phyloP scores from a whole-genome alignment of 179 eudicot species.

The Carnegiea gigantea region DNA sequence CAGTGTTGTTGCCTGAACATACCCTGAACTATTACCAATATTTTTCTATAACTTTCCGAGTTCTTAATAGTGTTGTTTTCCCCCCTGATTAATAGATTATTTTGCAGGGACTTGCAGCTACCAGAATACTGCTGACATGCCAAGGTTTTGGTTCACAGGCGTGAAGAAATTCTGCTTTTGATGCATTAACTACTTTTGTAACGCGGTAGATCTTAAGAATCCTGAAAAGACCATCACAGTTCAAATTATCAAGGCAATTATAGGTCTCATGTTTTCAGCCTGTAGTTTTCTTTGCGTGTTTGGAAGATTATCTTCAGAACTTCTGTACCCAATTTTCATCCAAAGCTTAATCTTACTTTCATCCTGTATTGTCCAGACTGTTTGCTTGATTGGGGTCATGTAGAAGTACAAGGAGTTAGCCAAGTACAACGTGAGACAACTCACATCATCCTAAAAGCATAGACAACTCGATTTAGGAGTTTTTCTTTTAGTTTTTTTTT shows the following conservation, averaged over 20 bases:
- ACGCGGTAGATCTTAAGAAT: conserved; percentile 81
- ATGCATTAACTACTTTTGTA: too few species aligned
- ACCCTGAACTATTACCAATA: neutral
- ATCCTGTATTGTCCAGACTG: conserved; percentile 55
- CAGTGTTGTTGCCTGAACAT: neutral
- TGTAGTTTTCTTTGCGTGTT: neutral
- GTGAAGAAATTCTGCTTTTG: neutral
- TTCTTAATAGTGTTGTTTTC: neutral
- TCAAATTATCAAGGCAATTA: conserved; percentile 78
- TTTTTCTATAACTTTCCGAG: neutral
- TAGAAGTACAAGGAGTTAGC: conserved; percentile 94
- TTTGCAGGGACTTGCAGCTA: conserved; percentile 54
- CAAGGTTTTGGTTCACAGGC: conserved; percentile 59
- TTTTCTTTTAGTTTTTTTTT: neutral
- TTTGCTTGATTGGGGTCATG: conserved; percentile 89
- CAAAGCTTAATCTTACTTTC: neutral
- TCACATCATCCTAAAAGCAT: conserved; percentile 40
- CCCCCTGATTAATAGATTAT: neutral
- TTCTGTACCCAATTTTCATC: neutral
- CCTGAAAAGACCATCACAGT: conserved; percentile 84
- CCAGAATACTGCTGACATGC: conserved; percentile 61
- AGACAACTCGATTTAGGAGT: conserved; percentile 11
- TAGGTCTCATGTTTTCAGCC: neutral
- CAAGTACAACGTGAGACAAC: conserved; percentile 85
- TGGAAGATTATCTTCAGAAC: neutral